phyloP scores from a whole-genome alignment of 345 rosid species.

The Salix caprea region DNA sequence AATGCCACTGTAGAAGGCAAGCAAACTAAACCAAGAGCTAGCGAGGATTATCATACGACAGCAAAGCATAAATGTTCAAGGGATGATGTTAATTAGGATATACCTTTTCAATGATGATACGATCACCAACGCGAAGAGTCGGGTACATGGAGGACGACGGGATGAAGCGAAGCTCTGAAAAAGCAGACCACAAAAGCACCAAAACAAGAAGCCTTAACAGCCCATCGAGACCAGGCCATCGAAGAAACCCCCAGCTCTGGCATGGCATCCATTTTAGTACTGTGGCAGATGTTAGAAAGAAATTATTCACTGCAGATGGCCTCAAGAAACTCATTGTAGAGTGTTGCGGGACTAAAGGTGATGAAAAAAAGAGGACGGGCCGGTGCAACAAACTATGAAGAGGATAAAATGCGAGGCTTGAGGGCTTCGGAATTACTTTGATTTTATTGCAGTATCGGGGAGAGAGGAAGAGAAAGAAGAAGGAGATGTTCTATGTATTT shows the following conservation, averaged over 20 bases:
- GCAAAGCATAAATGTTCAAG: background rate
- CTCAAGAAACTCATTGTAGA: conserved; percentile 36
- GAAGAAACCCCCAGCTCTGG: conserved; percentile 41
- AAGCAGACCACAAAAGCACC: conserved; percentile 36
- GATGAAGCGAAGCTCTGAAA: conserved; percentile 33
- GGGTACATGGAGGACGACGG: conserved; percentile 47
- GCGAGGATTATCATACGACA: too few species aligned
- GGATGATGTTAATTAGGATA: too few species aligned
- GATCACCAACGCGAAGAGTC: conserved; percentile 44
- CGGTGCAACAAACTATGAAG: background rate
- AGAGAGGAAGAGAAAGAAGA: background rate
- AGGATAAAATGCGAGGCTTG: background rate
- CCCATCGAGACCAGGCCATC: conserved; percentile 43
- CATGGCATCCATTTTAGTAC: conserved; percentile 36
- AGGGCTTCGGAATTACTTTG: background rate
- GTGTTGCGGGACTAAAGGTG: too few species aligned
- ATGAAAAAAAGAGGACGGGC: too few species aligned
- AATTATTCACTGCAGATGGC: conserved; percentile 27
- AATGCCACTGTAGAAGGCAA: too few species aligned
- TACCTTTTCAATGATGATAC: conserved; percentile 43
- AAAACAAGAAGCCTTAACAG: conserved; percentile 22
- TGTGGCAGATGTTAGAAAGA: conserved; percentile 13
- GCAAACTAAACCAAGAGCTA: too few species aligned
- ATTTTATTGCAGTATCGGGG: too few species aligned
- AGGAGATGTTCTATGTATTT: too few species aligned